A percentile compares a stretch with the other conserved stretches of the same genome.
Conservation (phyloP, 495 filamentous ascomycete genomes). For the Tuber melanosporum region DNA sequence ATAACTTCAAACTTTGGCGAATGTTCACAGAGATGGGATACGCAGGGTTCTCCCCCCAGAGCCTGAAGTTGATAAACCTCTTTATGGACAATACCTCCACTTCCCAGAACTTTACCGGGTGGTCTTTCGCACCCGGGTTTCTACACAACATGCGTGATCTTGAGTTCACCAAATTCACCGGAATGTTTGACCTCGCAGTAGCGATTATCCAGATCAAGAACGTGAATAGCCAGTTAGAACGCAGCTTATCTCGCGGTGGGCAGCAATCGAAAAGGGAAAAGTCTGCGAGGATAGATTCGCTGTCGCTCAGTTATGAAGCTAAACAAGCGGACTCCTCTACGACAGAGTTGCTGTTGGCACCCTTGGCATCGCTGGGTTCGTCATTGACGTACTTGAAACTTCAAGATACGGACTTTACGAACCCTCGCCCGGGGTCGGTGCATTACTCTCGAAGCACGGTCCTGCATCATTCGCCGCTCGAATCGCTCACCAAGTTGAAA, state of each 20-base stretch:
- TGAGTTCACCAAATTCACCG: slow-evolving; percentile 21
- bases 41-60: slow-evolving; percentile 31
- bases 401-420: slow-evolving; percentile 23
- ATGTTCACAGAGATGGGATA: slow-evolving; percentile 37
- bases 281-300: slow-evolving; percentile 15
- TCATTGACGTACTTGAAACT: slow-evolving; percentile 34
- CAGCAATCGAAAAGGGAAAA: slow-evolving; percentile 10
- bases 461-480: slow-evolving; percentile 35
- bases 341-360: slow-evolving; percentile 4
- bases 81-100: slow-evolving; percentile 23
- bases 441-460: slow-evolving; percentile 19
- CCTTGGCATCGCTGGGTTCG: slow-evolving; percentile 24
- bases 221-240: slow-evolving; percentile 20
- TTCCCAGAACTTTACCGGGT: slow-evolving; percentile 25
- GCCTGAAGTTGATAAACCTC: slow-evolving; percentile 32
- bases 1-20: slow-evolving; percentile 25
- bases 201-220: slow-evolving; percentile 23
- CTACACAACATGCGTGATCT: slow-evolving; percentile 28
- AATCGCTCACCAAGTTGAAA: slow-evolving; percentile 28
- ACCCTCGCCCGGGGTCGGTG: slow-evolving; percentile 22
- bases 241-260: slow-evolving; percentile 15
- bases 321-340: slow-evolving; percentile 20
- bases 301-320: slow-evolving; percentile 32
- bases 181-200: slow-evolving; percentile 26
- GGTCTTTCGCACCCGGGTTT: slow-evolving; percentile 24